Evolutionary conservation across 2,329 filamentous ascomycete species (phyloP).

Genomic region (Aspergillus chevalieri): DNA sequence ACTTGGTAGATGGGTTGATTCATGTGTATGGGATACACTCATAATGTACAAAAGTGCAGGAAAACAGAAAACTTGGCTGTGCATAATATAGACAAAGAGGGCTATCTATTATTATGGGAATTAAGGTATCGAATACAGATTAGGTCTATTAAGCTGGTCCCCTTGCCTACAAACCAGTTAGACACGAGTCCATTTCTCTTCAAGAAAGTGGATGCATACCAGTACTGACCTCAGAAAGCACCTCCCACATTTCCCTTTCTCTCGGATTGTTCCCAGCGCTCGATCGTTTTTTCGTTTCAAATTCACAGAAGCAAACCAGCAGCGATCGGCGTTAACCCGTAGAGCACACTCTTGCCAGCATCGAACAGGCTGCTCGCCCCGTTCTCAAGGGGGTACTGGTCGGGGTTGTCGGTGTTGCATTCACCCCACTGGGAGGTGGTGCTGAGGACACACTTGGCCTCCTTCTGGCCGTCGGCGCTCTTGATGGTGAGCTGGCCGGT

Average conservation of each 20-base stretch:
- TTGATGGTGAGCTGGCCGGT: constrained; percentile 7
- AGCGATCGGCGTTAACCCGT: constrained; percentile 5
- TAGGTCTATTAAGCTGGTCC: background rate
- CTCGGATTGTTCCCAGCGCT: background rate
- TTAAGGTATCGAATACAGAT: background rate
- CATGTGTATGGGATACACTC: too few relatives aligned
- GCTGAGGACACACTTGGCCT: constrained; percentile 11
- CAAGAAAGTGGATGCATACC: background rate
- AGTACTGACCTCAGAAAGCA: background rate
- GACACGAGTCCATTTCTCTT: background rate
- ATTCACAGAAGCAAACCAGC: constrained; percentile 4
- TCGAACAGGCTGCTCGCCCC: background rate
- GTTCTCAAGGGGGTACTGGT: constrained; percentile 5
- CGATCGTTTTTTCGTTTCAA: background rate
- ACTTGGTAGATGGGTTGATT: too few relatives aligned
- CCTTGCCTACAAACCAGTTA: background rate
- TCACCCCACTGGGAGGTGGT: constrained; percentile 4
- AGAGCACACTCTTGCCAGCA: constrained; percentile 1
- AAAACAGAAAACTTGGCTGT: background rate
- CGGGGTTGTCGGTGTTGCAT: constrained; percentile 9
- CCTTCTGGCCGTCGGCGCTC: constrained; percentile 1
- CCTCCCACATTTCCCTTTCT: background rate
- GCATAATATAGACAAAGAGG: background rate
- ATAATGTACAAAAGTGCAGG: background rate
- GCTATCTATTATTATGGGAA: constrained; percentile 1